Percentiles rank a stretch among this genome's conserved stretches.
These are phyloP conservation scores for Rhodotorula sp. DNA, from an alignment of 1,284 basidiomycete genomes.

Conservation along the genomic window DNA sequence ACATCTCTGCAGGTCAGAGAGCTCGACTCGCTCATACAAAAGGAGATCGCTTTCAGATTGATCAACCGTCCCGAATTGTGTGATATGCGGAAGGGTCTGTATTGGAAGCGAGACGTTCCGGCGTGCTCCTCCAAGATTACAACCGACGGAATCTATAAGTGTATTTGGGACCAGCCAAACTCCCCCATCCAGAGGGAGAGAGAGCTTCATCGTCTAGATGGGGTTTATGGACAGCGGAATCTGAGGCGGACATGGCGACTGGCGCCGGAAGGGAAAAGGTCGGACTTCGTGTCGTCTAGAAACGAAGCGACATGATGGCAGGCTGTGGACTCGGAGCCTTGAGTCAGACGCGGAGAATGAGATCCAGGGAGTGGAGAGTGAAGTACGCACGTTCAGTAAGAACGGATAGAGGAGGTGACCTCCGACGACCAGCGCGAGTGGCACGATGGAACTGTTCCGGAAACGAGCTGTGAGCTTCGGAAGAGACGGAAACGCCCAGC, in stretches of 20 bases:
- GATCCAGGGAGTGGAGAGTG: too few relatives aligned
- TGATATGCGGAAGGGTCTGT: neutral
- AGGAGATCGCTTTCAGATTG: neutral
- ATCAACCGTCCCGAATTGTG: too few relatives aligned
- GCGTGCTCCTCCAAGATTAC: too few relatives aligned
- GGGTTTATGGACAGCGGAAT: neutral
- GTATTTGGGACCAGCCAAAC: neutral
- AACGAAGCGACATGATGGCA: slow-evolving; percentile 26
- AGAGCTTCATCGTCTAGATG: neutral
- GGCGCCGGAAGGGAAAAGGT: neutral
- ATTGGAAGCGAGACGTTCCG: neutral
- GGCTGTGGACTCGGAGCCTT: slow-evolving; percentile 8
- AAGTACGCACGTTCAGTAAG: slow-evolving; percentile 12
- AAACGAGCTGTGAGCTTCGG: neutral
- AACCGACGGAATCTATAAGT: neutral
- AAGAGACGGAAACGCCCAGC: neutral
- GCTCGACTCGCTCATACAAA: too few relatives aligned
- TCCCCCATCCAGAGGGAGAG: neutral
- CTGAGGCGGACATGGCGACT: neutral
- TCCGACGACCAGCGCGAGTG: slow-evolving; percentile 15
- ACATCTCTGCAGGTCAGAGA: too few relatives aligned
- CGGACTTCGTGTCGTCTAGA: slow-evolving; percentile 6
- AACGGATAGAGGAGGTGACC: slow-evolving; percentile 31
- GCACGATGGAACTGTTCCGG: slow-evolving; percentile 8
- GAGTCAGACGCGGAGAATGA: neutral